phyloP scores from a whole-genome alignment of 768 basidiomycete species.

The Boletus fagicola region DNA sequence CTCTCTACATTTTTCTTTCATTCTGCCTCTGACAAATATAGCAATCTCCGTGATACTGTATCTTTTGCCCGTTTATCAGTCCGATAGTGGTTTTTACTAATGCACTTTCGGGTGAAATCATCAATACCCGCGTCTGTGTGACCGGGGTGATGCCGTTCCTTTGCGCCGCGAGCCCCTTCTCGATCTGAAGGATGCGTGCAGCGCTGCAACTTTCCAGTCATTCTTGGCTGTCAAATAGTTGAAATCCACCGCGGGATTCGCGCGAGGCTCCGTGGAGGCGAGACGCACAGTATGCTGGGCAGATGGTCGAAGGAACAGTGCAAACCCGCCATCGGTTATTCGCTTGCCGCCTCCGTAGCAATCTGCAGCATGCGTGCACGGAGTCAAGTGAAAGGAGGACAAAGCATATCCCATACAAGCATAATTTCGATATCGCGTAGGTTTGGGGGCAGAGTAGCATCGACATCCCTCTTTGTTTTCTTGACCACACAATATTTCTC shows the following conservation, averaged over 20 bases:
- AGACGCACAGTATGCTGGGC: slow-evolving; percentile 21
- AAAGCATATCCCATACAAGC: background rate
- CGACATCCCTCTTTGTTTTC: background rate
- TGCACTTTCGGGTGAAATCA: background rate
- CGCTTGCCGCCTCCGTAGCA: background rate
- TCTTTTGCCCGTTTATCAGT: slow-evolving; percentile 9
- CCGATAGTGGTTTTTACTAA: background rate
- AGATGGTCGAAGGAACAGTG: slow-evolving; percentile 3
- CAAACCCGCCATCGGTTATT: background rate
- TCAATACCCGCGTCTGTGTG: background rate
- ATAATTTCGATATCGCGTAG: background rate
- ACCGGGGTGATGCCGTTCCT: background rate
- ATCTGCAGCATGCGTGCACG: background rate
- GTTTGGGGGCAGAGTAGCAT: background rate
- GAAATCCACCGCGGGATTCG: background rate
- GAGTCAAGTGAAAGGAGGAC: background rate
- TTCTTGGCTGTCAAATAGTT: background rate
- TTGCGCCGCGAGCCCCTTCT: background rate
- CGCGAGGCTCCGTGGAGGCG: slow-evolving; percentile 17
- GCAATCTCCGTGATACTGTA: slow-evolving; percentile 18
- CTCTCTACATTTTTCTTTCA: background rate
- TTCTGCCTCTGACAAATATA: slow-evolving; percentile 8
- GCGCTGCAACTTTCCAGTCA: background rate
- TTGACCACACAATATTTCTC: background rate
- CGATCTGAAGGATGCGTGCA: background rate